Conservation (phyloP, 768 basidiomycete genomes). For the Boletus insuetus region DNA sequence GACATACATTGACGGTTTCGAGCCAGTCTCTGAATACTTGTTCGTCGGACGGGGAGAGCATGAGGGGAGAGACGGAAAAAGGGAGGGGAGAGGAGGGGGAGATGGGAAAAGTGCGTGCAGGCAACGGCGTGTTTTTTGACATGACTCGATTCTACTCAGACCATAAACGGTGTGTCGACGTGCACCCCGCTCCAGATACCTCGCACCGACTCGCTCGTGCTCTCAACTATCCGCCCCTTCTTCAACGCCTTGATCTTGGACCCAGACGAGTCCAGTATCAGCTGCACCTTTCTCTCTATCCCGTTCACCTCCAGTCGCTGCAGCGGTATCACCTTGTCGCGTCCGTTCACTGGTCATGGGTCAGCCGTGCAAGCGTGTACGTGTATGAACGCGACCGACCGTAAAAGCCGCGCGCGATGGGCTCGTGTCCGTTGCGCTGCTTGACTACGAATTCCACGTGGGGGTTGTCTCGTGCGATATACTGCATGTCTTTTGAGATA, state of each 20-base stretch:
- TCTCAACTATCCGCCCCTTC: constrained; percentile 62
- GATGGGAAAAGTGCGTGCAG: constrained; percentile 23
- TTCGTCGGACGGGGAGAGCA: constrained; percentile 4
- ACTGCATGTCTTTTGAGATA: constrained; percentile 58
- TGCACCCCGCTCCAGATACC: constrained; percentile 92
- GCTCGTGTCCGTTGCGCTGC: constrained; percentile 71
- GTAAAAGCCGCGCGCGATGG: constrained; percentile 82
- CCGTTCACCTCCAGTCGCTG: constrained; percentile 71
- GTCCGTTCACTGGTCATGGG: constrained; percentile 64
- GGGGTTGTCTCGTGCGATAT: constrained; percentile 68
- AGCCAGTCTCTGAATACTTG: constrained; percentile 14
- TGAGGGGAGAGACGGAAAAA: constrained; percentile 1
- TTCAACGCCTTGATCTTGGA: constrained; percentile 82
- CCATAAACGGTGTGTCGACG: constrained; percentile 63
- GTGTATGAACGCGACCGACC: constrained; percentile 37
- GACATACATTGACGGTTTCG: constrained; percentile 26
- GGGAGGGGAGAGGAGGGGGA: neutral
- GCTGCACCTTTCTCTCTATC: constrained; percentile 74
- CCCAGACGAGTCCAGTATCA: constrained; percentile 85
- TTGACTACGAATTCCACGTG: constrained; percentile 84
- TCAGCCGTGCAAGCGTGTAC: constrained; percentile 8
- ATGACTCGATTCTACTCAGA: constrained; percentile 31
- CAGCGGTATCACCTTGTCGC: constrained; percentile 85
- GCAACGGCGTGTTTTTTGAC: constrained; percentile 34
- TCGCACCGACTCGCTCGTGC: constrained; percentile 73